Evolutionary conservation across 2,329 filamentous ascomycete genomes (phyloP), one percentile per base, ranked within the genome.

Genomic region (Diplocarpon rosae): DNA sequence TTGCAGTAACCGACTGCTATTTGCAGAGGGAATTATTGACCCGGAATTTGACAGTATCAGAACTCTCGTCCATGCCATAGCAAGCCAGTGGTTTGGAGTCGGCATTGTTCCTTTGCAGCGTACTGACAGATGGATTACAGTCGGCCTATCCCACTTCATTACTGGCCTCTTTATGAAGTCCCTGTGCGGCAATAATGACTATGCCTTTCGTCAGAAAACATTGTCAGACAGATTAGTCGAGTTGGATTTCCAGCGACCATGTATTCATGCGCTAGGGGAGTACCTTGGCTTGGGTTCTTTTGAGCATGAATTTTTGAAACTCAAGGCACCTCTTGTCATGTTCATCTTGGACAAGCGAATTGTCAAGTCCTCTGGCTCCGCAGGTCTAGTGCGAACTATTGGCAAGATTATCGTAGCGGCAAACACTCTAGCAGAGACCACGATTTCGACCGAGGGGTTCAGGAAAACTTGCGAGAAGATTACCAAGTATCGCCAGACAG

Each of bases 271-370:
- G 29, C 77, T 95, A 39, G 92, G 93, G 16, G 73, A 80, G 24
- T 71, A 82, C 39, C 69, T 96, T 9, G 78, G 85, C 52, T 68
- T 96, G 5, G 89, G 93, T 55, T 75, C 80, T 37, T 87, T 83
- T n/a, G 86, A 95, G 61, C 73, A 82, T 52, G 85, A 95, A 0
- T 96, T 98, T 53, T 83, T 98, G 73, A 75, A 80, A 13, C 70
- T 96, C 42, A 98, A 98, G 64, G 85, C 90, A 2, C 81, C 90
- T 0, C 70, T 96, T 16, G 86, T 98, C 4, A 73, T 98, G 12
- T 95, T 90, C 61, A 95, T 96, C 40, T 74, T 98, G 6, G 92
- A 98, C 61, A 86, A 89, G 56, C 78, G 92, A 33, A 75, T 98
- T 38, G 80, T 86, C 44, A 98, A 98, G 63, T 82, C 85, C 11